Evolutionary conservation across 2,329 filamentous ascomycete genomes (phyloP), one percentile per base, ranked within the genome.

Genomic region (Cephalotrichum gorgonifer): DNA sequence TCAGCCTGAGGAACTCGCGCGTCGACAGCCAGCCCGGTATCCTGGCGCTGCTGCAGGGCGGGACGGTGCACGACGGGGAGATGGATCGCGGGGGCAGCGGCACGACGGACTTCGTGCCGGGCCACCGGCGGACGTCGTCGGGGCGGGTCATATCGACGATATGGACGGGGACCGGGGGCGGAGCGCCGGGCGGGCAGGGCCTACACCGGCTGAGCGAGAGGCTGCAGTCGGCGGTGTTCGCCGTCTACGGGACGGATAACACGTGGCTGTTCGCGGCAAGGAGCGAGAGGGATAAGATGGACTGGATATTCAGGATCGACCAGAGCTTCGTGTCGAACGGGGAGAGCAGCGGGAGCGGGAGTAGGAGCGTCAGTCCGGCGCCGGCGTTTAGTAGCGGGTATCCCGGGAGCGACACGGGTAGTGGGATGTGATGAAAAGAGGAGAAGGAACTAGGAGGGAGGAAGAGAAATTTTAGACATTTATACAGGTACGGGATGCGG

Each of bases 251-350:
- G 39, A 87, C 85, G 52, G 86, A 93, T 64, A 96, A 96, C 65
- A 95, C 90, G 28, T 98, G 90, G 78, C 74, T 98, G 38, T 97
- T 98, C 64, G 88, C 89, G 14, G 87, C 89, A 23, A 77, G 89
- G 51, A 91, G 82, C 58, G 91, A 96, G 69, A 78, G 83, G 44
- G 90, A 96, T 65, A 95, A 96, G 73, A 84, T 90, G 57, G 93
- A 97, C 64, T 98, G 93, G 93, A 95, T 98, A 57, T 78, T 94
- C 65, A 85, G 86, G 60, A 88, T 98, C 57, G 93, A 98, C 66
- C 86, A 95, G 71, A 87, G 84, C 47, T 80, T 76, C 56, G 64
- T 76, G 57, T 71, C 74, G 31, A 71, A 66, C 11, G 70, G 64
- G 49, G 69, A 68, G 41, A 75, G 71, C 53, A 72, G 66, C 53